Conservation (phyloP, 495 filamentous ascomycete genomes). For the Aspergillus funiculosus region DNA sequence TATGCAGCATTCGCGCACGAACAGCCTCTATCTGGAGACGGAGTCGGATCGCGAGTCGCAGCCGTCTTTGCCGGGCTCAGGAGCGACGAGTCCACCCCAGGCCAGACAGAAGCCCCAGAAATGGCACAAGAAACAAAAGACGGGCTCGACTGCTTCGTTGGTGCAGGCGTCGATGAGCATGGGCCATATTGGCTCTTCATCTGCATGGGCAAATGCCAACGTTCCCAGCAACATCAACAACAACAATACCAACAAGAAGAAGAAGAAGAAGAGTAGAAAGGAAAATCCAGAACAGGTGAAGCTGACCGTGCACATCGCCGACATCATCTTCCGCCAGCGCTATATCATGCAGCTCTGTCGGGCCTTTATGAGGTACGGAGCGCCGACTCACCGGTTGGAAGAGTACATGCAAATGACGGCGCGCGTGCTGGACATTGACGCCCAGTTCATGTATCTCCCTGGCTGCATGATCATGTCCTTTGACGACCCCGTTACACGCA, state of each 20-base stretch:
- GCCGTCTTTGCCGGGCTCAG: too few relatives aligned
- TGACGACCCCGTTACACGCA: constrained; percentile 83
- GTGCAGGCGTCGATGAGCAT: constrained; percentile 47
- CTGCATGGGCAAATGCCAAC: constrained; percentile 24
- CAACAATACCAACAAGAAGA: constrained; percentile 26
- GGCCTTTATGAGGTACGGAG: constrained; percentile 80
- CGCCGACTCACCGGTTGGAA: constrained; percentile 73
- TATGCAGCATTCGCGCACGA: background rate
- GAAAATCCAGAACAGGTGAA: constrained; percentile 50
- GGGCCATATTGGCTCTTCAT: constrained; percentile 30
- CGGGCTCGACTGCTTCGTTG: constrained; percentile 39
- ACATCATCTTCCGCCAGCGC: constrained; percentile 74
- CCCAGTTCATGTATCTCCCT: constrained; percentile 86
- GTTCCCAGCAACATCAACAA: too few relatives aligned
- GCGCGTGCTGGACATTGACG: constrained; percentile 79
- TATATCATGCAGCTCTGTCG: constrained; percentile 85
- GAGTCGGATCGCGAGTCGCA: too few relatives aligned
- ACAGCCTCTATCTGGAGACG: background rate
- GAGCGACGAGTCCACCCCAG: too few relatives aligned
- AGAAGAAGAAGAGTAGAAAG: constrained; percentile 29
- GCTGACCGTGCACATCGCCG: constrained; percentile 81
- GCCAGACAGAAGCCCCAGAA: constrained; percentile 56
- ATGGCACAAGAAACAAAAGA: constrained; percentile 58
- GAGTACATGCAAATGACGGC: constrained; percentile 91
- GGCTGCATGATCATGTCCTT: constrained; percentile 96